A percentile compares a stretch with the other conserved stretches of the same genome.
phyloP scores from a whole-genome alignment of 83 land plant genomes.

The Thuja plicata region DNA sequence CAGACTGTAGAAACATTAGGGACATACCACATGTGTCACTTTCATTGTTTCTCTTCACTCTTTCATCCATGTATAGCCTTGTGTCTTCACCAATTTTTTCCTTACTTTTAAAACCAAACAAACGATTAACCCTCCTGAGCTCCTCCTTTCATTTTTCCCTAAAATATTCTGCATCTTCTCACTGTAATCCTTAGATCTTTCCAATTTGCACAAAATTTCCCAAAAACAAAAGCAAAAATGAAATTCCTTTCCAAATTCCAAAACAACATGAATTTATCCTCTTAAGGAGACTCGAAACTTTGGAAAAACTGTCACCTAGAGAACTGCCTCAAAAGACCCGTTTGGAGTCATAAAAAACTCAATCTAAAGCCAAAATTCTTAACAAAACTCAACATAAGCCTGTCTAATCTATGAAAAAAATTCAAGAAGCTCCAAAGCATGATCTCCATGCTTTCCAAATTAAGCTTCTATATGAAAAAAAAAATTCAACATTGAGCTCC shows the following conservation, averaged over 20 bases:
- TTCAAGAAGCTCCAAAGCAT: not conserved
- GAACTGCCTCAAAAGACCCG: not conserved
- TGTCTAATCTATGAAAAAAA: not conserved
- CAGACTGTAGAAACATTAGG: slow-evolving; percentile 13
- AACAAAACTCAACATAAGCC: not conserved
- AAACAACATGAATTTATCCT: not conserved
- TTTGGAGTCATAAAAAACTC: not conserved
- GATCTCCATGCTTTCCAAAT: not conserved
- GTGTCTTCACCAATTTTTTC: slow-evolving; percentile 18
- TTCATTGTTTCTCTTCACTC: slow-evolving; percentile 35
- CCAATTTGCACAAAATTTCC: not conserved
- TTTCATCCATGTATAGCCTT: slow-evolving; percentile 63
- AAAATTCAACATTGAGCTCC: not conserved
- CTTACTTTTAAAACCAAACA: not conserved
- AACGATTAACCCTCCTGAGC: not conserved
- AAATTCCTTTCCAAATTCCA: not conserved
- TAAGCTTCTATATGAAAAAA: not conserved
- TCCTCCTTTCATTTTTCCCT: not conserved
- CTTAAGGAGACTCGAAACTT: not conserved
- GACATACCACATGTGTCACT: slow-evolving; percentile 61
- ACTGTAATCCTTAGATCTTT: not conserved
- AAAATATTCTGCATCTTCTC: not conserved
- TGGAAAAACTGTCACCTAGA: not conserved
- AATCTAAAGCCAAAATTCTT: not conserved
- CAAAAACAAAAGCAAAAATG: not conserved